A percentile compares a stretch with the other conserved stretches of the same genome.
These are phyloP conservation scores for Aristolochia californica DNA, from an alignment of 164 flowering plant genomes.

Conservation along the genomic window DNA sequence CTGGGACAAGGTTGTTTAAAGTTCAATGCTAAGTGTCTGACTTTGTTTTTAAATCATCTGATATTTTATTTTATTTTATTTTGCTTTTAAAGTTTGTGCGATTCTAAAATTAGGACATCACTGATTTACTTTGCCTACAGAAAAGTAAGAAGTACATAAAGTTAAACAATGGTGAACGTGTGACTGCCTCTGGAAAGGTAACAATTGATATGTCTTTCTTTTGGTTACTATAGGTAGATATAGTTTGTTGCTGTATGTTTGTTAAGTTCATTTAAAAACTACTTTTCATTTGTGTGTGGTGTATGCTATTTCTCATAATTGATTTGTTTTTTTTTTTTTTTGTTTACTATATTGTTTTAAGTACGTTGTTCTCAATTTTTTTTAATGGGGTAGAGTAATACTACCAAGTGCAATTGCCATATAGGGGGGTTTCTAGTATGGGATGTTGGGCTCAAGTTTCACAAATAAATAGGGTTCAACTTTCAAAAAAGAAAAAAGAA, in stretches of 20 bases:
- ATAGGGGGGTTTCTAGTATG: neutral
- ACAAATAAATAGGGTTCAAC: no score
- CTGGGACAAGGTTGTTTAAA: conserved; percentile 79
- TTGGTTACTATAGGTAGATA: neutral
- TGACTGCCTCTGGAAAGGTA: conserved; percentile 95
- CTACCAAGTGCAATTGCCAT: no score
- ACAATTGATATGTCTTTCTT: neutral
- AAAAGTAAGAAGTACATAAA: conserved; percentile 80
- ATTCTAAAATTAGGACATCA: neutral
- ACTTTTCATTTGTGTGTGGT: neutral
- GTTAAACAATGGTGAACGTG: conserved; percentile 84
- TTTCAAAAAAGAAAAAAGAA: no score
- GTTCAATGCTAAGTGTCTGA: neutral
- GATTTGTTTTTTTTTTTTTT: no score
- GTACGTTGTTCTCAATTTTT: no score
- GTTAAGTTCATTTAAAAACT: no score
- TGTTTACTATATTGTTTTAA: no score
- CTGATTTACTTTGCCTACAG: conserved; percentile 32
- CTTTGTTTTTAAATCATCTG: neutral
- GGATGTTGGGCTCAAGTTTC: neutral
- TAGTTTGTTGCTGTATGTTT: neutral
- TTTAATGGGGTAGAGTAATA: no score
- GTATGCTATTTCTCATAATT: neutral
- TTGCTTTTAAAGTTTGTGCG: no score
- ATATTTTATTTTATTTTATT: no score